phyloP scores from a whole-genome alignment of 2,329 filamentous ascomycete species.

The Nothomitra cinnamomea region DNA sequence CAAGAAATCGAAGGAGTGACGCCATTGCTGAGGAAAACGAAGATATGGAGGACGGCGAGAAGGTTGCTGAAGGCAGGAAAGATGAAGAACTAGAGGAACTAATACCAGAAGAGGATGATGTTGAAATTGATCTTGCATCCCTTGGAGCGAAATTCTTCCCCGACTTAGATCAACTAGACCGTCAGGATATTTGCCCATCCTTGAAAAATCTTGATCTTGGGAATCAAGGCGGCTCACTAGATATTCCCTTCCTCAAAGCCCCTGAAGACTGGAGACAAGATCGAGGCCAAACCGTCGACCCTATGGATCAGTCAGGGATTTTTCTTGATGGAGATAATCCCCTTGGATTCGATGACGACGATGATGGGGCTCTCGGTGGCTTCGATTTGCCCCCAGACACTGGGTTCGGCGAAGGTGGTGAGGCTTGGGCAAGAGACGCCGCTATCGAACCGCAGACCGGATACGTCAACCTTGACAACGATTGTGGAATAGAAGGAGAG shows the following conservation, averaged over 20 bases:
- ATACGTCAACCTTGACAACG: constrained; percentile 32
- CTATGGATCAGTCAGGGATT: constrained; percentile 57
- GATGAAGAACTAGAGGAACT: constrained; percentile 7
- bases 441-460: constrained; percentile 75
- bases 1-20: constrained; percentile 15
- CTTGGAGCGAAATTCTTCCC: constrained; percentile 76
- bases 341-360: constrained; percentile 67
- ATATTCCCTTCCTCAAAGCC: constrained; percentile 83
- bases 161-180: constrained; percentile 56
- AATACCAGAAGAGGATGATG: constrained; percentile 27
- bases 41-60: constrained; percentile 21
- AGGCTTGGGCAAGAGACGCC: constrained; percentile 85
- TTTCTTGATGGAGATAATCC: constrained; percentile 78
- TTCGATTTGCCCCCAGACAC: constrained; percentile 45
- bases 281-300: constrained; percentile 43
- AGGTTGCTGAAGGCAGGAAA: constrained; percentile 22
- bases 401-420: constrained; percentile 87
- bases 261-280: constrained; percentile 71
- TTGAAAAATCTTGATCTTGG: constrained; percentile 88
- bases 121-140: constrained; percentile 53
- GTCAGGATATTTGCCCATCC: constrained; percentile 85
- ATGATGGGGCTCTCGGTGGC: constrained; percentile 48
- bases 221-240: constrained; percentile 65
- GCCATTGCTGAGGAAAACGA: constrained; percentile 14
- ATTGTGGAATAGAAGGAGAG: constrained; percentile 32